Evolutionary conservation across 768 basidiomycete species (phyloP).

Genomic region (Coprinopsis sp.): DNA sequence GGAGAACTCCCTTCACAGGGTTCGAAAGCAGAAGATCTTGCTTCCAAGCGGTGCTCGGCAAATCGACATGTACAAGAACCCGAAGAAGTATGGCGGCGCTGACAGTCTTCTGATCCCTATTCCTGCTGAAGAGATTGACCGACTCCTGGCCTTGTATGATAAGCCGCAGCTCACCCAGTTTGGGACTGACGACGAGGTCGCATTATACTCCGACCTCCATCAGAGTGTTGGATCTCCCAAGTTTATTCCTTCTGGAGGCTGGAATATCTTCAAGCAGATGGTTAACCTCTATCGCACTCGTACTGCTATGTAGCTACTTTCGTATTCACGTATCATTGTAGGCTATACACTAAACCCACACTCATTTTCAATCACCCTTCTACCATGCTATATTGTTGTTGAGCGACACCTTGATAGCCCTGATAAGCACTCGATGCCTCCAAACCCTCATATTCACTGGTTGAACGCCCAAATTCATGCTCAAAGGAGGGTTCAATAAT

Average conservation of each 20-base stretch:
- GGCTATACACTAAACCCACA: too few relatives aligned
- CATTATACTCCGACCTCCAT: slow-evolving; percentile 13
- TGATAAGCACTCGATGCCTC: too few relatives aligned
- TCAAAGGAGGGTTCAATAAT: too few relatives aligned
- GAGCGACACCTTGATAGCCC: too few relatives aligned
- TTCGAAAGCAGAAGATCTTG: slow-evolving; percentile 18
- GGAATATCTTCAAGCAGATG: slow-evolving; percentile 14
- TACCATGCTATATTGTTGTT: too few relatives aligned
- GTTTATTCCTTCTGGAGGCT: slow-evolving; percentile 11
- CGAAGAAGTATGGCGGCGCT: slow-evolving; percentile 14
- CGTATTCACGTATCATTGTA: too few relatives aligned
- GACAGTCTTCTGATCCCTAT: slow-evolving; percentile 16
- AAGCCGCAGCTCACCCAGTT: slow-evolving; percentile 18
- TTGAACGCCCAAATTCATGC: too few relatives aligned
- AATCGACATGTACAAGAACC: slow-evolving; percentile 19
- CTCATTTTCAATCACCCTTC: too few relatives aligned
- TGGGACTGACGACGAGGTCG: slow-evolving; percentile 14
- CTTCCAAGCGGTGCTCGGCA: slow-evolving; percentile 19
- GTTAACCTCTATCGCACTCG: background rate
- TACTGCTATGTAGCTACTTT: too few relatives aligned
- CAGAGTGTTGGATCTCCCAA: slow-evolving; percentile 13
- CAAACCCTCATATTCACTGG: too few relatives aligned
- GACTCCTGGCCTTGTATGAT: slow-evolving; percentile 14
- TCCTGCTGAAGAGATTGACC: slow-evolving; percentile 14
- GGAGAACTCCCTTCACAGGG: slow-evolving; percentile 15